phyloP scores from a whole-genome alignment of 345 rosid species.

The Citrus unshiu region DNA sequence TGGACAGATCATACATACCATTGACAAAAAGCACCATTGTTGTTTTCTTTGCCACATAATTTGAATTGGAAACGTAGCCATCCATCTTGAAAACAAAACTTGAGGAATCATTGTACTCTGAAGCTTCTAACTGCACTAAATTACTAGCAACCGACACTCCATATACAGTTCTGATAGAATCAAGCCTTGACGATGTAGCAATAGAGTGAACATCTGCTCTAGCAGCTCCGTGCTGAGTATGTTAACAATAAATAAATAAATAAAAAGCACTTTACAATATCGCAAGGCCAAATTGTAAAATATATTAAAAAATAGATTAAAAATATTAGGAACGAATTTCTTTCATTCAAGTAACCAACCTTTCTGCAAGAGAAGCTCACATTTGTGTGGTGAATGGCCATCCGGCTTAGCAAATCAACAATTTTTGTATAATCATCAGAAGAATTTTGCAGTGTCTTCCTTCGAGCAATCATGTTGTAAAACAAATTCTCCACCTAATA shows the following conservation, averaged over 20 bases:
- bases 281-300: not conserved
- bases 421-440: conserved; percentile 87
- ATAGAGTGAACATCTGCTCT: conserved; percentile 89
- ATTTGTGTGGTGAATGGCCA: conserved; percentile 75
- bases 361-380: conserved; percentile 92
- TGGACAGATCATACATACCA: conserved; percentile 40
- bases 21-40: conserved; percentile 91
- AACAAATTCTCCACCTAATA: conserved; percentile 88
- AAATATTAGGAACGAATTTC: not conserved
- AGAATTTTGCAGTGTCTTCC: conserved; percentile 88
- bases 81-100: conserved; percentile 66
- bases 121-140: conserved; percentile 63
- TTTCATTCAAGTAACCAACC: conserved; percentile 41
- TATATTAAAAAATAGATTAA: not conserved
- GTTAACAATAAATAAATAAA: conserved; percentile 14
- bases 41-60: conserved; percentile 81
- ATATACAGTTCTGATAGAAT: conserved; percentile 76
- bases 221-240: conserved; percentile 78
- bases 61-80: conserved; percentile 79
- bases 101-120: conserved; percentile 40
- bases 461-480: conserved; percentile 93
- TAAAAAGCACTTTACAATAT: conserved; percentile 10
- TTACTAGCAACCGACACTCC: conserved; percentile 72
- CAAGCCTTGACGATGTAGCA: conserved; percentile 66
- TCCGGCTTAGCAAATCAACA: conserved; percentile 80